Conservation (phyloP, 192 early-diverging fungal species). For the Dimargaris verticillata region DNA sequence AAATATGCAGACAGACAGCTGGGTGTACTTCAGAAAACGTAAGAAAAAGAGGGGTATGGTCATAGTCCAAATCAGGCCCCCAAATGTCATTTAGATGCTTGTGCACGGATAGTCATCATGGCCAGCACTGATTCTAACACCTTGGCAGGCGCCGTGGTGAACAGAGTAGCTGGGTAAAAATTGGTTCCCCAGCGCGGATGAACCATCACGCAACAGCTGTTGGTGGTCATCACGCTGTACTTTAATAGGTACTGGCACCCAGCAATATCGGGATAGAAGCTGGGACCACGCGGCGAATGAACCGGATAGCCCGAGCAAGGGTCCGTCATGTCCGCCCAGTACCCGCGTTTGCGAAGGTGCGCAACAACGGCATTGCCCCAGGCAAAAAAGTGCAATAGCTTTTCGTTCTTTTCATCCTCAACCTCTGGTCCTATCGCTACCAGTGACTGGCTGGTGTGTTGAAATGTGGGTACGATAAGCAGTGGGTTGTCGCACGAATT, state of each 20-base stretch:
- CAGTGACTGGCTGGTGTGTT: slow-evolving; percentile 58
- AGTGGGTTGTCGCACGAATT: slow-evolving; percentile 19
- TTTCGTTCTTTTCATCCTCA: slow-evolving; percentile 64
- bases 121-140: slow-evolving; percentile 15
- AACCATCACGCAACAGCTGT: slow-evolving; percentile 65
- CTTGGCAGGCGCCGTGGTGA: slow-evolving; percentile 56
- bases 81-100: too few species aligned
- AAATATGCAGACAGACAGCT: too few species aligned
- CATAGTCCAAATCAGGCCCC: too few species aligned
- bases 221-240: slow-evolving; percentile 60
- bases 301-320: slow-evolving; percentile 66
- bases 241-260: slow-evolving; percentile 55
- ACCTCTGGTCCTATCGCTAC: slow-evolving; percentile 49
- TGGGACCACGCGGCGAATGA: slow-evolving; percentile 48
- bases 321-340: slow-evolving; percentile 86
- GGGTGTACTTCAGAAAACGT: too few species aligned
- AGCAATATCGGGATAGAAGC: slow-evolving; percentile 80
- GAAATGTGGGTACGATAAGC: slow-evolving; percentile 67
- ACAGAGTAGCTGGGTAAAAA: slow-evolving; percentile 76
- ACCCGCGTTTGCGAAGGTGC: slow-evolving; percentile 33
- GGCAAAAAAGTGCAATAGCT: slow-evolving; percentile 59
- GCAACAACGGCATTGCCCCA: slow-evolving; percentile 46
- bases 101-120: too few species aligned
- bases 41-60: too few species aligned
- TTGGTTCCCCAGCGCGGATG: slow-evolving; percentile 85